phyloP scores from a whole-genome alignment of 1,284 basidiomycete genomes.

The Dichomitus squalens region DNA sequence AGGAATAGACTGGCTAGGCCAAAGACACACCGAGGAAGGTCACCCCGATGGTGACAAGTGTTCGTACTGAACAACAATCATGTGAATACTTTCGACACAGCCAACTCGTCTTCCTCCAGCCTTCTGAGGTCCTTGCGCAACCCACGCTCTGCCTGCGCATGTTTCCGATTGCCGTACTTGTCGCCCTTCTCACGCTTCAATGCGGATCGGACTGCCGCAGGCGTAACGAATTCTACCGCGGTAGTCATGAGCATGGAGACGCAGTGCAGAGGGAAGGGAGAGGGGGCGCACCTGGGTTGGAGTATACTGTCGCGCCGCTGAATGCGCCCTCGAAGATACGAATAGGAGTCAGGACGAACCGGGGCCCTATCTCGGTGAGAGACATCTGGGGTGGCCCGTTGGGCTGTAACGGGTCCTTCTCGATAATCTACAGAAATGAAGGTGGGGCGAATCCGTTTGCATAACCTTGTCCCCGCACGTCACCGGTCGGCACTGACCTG shows the following conservation, averaged over 20 bases:
- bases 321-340: slow-evolving; percentile 98
- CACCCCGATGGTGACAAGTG: no score
- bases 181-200: slow-evolving; percentile 74
- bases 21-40: no score
- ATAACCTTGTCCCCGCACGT: not conserved
- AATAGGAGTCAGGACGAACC: slow-evolving; percentile 97
- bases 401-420: slow-evolving; percentile 78
- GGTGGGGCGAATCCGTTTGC: not conserved
- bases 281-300: slow-evolving; percentile 79
- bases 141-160: slow-evolving; percentile 69
- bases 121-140: slow-evolving; percentile 69
- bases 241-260: not conserved
- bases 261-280: not conserved
- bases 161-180: slow-evolving; percentile 82
- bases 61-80: slow-evolving; percentile 36
- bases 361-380: slow-evolving; percentile 93
- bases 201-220: slow-evolving; percentile 79
- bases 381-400: slow-evolving; percentile 77
- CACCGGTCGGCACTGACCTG: slow-evolving; percentile 67
- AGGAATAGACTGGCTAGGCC: no score
- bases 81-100: slow-evolving; percentile 87
- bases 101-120: slow-evolving; percentile 79
- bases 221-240: slow-evolving; percentile 84
- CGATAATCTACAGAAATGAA: slow-evolving; percentile 57
- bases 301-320: slow-evolving; percentile 92